Evolutionary conservation across 257 asterid genomes (phyloP).

Genomic region (Ehretia macrophylla): DNA sequence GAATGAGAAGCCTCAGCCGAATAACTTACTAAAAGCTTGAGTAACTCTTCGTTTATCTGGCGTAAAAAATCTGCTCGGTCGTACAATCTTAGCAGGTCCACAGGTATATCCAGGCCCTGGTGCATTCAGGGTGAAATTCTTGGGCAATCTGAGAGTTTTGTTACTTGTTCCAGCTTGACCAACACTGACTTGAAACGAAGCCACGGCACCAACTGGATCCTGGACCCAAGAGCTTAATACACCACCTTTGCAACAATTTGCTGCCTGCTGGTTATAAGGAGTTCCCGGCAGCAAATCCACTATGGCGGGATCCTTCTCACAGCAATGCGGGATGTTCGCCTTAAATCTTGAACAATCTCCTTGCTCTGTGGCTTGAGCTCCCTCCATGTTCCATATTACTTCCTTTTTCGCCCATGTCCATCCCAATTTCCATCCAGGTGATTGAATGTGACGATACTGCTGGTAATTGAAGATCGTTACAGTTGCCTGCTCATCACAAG

Average conservation of each 20-base stretch:
- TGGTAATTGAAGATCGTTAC: slow-evolving; percentile 48
- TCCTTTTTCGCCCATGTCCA: slow-evolving; percentile 60
- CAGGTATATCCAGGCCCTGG: slow-evolving; percentile 61
- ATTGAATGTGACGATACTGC: slow-evolving; percentile 36
- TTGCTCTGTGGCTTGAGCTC: slow-evolving; percentile 51
- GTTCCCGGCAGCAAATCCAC: slow-evolving; percentile 48
- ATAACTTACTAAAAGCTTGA: slow-evolving; percentile 53
- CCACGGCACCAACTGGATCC: slow-evolving; percentile 31
- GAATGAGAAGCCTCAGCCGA: not conserved
- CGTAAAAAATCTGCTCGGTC: slow-evolving; percentile 28
- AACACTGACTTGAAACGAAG: slow-evolving; percentile 42
- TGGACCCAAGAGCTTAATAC: slow-evolving; percentile 47
- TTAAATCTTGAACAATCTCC: slow-evolving; percentile 57
- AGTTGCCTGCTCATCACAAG: slow-evolving; percentile 28
- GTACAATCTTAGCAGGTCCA: slow-evolving; percentile 37
- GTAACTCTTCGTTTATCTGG: slow-evolving; percentile 46
- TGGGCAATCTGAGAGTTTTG: slow-evolving; percentile 39
- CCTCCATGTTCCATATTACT: slow-evolving; percentile 45
- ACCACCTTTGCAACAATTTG: slow-evolving; percentile 61
- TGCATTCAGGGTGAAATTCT: slow-evolving; percentile 40
- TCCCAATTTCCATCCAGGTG: slow-evolving; percentile 52
- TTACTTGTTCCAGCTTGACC: slow-evolving; percentile 47
- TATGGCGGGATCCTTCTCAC: slow-evolving; percentile 36
- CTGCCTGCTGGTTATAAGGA: slow-evolving; percentile 44
- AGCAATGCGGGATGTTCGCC: slow-evolving; percentile 44